A percentile compares a stretch with the other conserved stretches of the same genome.
These are phyloP conservation scores for Microascus cirrosus DNA, from an alignment of 2,329 filamentous ascomycete genomes.

Conservation along the genomic window DNA sequence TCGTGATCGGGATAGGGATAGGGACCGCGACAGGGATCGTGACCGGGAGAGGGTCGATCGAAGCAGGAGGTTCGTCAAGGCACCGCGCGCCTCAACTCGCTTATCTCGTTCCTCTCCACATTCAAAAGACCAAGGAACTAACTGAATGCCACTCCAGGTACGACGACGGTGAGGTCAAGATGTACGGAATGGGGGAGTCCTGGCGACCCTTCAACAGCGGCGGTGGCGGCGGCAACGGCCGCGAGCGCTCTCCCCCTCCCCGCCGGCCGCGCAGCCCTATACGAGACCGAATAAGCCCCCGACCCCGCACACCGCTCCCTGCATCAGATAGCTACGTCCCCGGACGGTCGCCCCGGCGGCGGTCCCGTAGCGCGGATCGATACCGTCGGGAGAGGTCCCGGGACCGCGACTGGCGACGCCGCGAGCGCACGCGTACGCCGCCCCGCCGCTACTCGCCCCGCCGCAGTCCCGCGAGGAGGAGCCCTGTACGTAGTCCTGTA, in stretches of 20 bases:
- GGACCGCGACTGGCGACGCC: conserved; percentile 18
- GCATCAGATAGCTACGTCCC: conserved; percentile 34
- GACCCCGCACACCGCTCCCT: conserved; percentile 20
- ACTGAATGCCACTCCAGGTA: conserved; percentile 26
- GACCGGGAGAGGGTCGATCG: conserved; percentile 1
- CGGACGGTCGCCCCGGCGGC: conserved; percentile 28
- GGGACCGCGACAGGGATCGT: conserved; percentile 2
- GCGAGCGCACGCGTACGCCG: conserved; percentile 18
- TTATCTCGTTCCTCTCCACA: neutral
- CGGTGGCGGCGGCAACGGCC: conserved; percentile 4
- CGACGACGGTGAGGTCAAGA: conserved; percentile 50
- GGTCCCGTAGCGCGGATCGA: conserved; percentile 28
- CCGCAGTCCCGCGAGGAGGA: conserved; percentile 19
- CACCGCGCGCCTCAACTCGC: neutral
- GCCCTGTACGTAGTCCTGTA: conserved; percentile 16
- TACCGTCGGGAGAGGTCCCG: conserved; percentile 30
- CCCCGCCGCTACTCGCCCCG: conserved; percentile 19
- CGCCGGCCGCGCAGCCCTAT: conserved; percentile 19
- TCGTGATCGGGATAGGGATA: conserved; percentile 1
- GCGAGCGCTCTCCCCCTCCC: conserved; percentile 28
- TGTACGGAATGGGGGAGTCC: conserved; percentile 51
- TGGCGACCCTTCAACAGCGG: conserved; percentile 45
- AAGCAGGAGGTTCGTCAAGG: conserved; percentile 3
- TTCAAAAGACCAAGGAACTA: neutral
- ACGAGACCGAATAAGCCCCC: conserved; percentile 23